A percentile compares a stretch with the other conserved stretches of the same genome.
Evolutionary conservation across 345 rosid genomes (phyloP).

Genomic region (Abelmoschus esculentus): DNA sequence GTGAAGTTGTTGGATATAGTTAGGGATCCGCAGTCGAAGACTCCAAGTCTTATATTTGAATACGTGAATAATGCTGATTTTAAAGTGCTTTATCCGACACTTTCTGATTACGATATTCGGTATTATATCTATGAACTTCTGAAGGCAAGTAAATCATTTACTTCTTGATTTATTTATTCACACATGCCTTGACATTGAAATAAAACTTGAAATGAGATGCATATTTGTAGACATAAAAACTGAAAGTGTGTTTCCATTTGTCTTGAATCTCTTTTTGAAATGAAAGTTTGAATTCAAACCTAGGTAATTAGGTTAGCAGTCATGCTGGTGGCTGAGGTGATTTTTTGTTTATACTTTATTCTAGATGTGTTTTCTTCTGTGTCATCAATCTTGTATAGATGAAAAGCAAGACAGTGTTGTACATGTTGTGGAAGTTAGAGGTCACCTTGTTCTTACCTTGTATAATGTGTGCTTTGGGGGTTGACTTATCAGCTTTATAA

Average conservation of each 20-base stretch:
- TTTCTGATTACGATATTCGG: slow-evolving; percentile 79
- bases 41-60: slow-evolving; percentile 17
- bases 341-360: too few species aligned
- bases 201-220: background rate
- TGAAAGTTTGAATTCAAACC: background rate
- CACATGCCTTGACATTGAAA: background rate
- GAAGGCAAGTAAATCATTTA: slow-evolving; percentile 42
- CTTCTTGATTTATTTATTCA: slow-evolving; percentile 3
- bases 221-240: background rate
- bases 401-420: background rate
- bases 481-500: background rate
- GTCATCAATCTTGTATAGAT: background rate
- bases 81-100: slow-evolving; percentile 48
- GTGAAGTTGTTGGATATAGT: background rate
- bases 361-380: too few species aligned
- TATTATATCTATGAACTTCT: slow-evolving; percentile 85
- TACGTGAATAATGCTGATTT: slow-evolving; percentile 83
- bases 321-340: background rate
- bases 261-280: background rate
- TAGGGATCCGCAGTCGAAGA: background rate
- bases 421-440: background rate
- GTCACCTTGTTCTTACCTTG: background rate
- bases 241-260: background rate
- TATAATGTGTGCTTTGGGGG: background rate
- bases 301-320: background rate